A percentile compares a stretch with the other conserved stretches of the same genome.
These are phyloP conservation scores for Pterula multifida DNA, from an alignment of 1,284 basidiomycete species.

Conservation along the genomic window DNA sequence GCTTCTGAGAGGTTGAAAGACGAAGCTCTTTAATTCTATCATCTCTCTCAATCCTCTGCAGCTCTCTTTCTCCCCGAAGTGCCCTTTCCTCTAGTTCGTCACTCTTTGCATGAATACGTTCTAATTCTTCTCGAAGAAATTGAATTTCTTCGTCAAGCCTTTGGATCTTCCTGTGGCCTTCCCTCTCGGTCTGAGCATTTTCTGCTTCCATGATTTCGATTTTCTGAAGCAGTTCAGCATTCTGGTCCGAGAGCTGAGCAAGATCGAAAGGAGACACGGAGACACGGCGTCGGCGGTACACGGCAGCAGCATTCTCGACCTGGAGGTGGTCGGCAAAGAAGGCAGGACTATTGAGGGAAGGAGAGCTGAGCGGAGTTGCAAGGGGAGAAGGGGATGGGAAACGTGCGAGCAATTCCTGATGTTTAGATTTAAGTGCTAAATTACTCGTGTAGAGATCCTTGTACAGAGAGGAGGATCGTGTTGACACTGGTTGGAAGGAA, in stretches of 20 bases:
- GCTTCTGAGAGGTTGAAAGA: conserved; percentile 19
- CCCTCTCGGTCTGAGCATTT: conserved; percentile 49
- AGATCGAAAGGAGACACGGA: conserved; percentile 62
- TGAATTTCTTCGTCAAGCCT: conserved; percentile 69
- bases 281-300: conserved; percentile 36
- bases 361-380: conserved; percentile 21
- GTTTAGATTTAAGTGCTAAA: conserved; percentile 51
- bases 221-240: conserved; percentile 64
- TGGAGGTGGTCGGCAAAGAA: conserved; percentile 10
- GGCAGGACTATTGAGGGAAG: conserved; percentile 16
- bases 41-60: conserved; percentile 39
- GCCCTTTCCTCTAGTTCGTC: conserved; percentile 58
- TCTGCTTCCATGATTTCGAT: conserved; percentile 67
- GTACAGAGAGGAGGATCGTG: conserved; percentile 51
- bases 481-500: conserved; percentile 45
- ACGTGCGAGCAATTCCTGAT: conserved; percentile 52
- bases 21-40: conserved; percentile 33
- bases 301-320: conserved; percentile 14
- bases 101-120: conserved; percentile 54
- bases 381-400: conserved; percentile 32
- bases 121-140: conserved; percentile 57
- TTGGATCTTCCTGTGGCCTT: conserved; percentile 55
- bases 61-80: conserved; percentile 31
- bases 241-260: conserved; percentile 64
- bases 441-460: conserved; percentile 63